These are phyloP conservation scores for Bombardia bombarda DNA, from an alignment of 495 filamentous ascomycete genomes.

Conservation along the genomic window DNA sequence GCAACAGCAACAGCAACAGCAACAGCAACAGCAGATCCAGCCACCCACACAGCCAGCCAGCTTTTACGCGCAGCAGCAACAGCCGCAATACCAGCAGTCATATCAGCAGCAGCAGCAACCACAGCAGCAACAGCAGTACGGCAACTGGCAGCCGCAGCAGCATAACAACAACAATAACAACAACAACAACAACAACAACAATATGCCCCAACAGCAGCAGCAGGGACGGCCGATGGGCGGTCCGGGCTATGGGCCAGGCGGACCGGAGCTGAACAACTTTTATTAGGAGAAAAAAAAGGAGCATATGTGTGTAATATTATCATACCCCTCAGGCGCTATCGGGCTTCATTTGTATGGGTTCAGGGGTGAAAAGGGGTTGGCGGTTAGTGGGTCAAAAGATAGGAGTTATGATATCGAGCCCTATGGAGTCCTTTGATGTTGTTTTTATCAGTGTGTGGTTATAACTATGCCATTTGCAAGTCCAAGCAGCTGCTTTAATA, in stretches of 20 bases:
- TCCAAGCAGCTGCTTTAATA: too few species aligned
- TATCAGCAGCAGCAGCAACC: neutral
- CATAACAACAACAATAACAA: neutral
- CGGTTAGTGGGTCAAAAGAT: too few species aligned
- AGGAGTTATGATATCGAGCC: too few species aligned
- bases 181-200: constrained; percentile 9
- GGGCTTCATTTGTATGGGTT: too few species aligned
- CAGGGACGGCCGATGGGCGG: constrained; percentile 7
- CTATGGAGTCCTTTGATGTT: too few species aligned
- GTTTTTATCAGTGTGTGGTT: too few species aligned
- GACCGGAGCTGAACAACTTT: constrained; percentile 16
- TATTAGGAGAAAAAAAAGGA: constrained; percentile 6
- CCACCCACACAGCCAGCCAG: too few species aligned
- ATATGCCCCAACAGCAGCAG: neutral
- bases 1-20: constrained; percentile 12
- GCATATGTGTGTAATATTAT: too few species aligned
- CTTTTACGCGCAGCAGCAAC: constrained; percentile 4
- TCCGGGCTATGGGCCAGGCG: constrained; percentile 4
- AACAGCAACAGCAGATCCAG: constrained; percentile 9
- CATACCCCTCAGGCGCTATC: too few species aligned
- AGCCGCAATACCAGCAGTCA: constrained; percentile 1
- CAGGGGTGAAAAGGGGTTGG: too few species aligned
- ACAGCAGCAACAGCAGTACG: constrained; percentile 3
- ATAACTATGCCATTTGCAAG: too few species aligned
- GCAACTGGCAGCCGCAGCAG: constrained; percentile 6